These are phyloP conservation scores for Penicillium bialowiezense DNA, from an alignment of 495 filamentous ascomycete species.

Conservation along the genomic window DNA sequence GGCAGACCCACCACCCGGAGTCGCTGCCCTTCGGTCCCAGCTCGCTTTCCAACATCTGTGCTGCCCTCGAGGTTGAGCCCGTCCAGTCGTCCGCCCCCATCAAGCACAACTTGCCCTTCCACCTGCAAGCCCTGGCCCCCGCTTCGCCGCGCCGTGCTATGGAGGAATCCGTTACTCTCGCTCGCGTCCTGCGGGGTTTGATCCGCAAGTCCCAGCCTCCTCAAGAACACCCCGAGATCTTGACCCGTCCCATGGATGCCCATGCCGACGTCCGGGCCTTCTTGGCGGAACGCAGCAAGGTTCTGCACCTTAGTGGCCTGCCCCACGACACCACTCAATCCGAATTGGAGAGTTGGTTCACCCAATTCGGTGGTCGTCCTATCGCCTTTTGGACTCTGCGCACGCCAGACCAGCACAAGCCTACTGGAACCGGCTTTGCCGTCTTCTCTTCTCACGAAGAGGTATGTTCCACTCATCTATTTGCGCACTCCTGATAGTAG, in stretches of 20 bases:
- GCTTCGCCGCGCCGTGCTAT: conserved; percentile 96
- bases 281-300: conserved; percentile 91
- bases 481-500: background rate
- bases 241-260: conserved; percentile 94
- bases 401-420: conserved; percentile 97
- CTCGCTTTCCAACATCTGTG: conserved; percentile 93
- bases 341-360: conserved; percentile 98
- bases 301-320: conserved; percentile 93
- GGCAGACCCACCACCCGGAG: conserved; percentile 97
- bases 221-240: conserved; percentile 88
- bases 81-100: conserved; percentile 96
- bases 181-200: conserved; percentile 84
- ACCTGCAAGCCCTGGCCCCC: conserved; percentile 91
- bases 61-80: conserved; percentile 93
- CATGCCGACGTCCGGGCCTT: conserved; percentile 96
- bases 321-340: conserved; percentile 98
- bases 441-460: conserved; percentile 99
- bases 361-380: conserved; percentile 95
- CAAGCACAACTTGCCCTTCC: conserved; percentile 97
- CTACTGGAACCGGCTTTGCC: conserved; percentile 93
- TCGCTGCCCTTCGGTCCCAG: conserved; percentile 94
- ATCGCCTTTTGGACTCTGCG: conserved; percentile 99
- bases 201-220: conserved; percentile 94
- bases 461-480: conserved; percentile 54
- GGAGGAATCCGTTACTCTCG: conserved; percentile 93